Percentiles rank a stretch among this genome's conserved stretches.
These are phyloP conservation scores for Gossypium herbaceum DNA, from an alignment of 345 rosid genomes.

Conservation along the genomic window DNA sequence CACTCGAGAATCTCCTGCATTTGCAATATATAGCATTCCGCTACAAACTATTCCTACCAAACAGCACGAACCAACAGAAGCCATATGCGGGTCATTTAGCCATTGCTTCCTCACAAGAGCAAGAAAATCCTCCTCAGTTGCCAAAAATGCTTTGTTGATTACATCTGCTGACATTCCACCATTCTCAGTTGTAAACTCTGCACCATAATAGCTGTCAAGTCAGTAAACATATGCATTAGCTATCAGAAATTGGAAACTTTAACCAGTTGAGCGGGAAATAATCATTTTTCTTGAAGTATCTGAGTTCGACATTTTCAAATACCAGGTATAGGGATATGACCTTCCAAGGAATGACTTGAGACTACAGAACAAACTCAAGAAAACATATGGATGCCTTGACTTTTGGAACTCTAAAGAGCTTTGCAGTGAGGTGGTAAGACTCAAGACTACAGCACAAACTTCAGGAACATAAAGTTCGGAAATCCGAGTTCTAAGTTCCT, in stretches of 20 bases:
- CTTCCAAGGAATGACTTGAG: no score
- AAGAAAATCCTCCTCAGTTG: conserved; percentile 91
- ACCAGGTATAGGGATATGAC: no score
- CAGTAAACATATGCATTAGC: conserved; percentile 39
- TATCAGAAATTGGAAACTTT: conserved; percentile 12
- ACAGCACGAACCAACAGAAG: conserved; percentile 93
- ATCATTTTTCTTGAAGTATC: neutral
- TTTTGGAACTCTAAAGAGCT: neutral
- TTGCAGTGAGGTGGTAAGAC: neutral
- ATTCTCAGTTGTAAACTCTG: conserved; percentile 81
- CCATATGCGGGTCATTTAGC: conserved; percentile 69
- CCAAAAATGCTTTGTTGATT: conserved; percentile 73
- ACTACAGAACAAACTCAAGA: neutral
- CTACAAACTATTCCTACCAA: conserved; percentile 79
- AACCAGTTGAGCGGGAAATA: neutral
- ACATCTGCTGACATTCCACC: conserved; percentile 83
- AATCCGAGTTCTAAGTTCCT: neutral
- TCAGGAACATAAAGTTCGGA: neutral
- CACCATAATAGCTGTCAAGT: conserved; percentile 47
- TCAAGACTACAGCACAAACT: neutral
- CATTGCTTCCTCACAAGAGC: conserved; percentile 63
- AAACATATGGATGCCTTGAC: neutral
- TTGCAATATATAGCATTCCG: conserved; percentile 77
- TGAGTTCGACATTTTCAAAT: neutral
- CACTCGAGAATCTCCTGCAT: conserved; percentile 94